phyloP scores from a whole-genome alignment of 192 early-diverging fungal species.

The Entomortierella beljakovae region DNA sequence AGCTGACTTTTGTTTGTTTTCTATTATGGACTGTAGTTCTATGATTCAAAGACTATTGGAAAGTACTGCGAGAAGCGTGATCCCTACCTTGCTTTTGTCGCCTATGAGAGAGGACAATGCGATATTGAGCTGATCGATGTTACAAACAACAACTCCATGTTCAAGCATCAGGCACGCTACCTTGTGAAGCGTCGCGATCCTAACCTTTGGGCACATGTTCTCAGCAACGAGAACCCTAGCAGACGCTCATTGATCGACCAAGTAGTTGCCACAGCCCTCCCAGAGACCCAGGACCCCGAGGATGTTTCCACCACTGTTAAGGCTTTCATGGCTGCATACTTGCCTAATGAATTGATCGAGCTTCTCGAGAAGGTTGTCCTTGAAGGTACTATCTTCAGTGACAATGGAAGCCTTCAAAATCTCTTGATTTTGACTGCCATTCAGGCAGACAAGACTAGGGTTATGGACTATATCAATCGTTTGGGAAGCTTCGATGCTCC shows the following conservation, averaged over 20 bases:
- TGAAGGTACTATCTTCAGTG: constrained; percentile 91
- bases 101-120: constrained; percentile 95
- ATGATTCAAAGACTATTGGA: constrained; percentile 87
- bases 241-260: constrained; percentile 95
- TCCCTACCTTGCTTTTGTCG: constrained; percentile 94
- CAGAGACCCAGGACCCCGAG: constrained; percentile 96
- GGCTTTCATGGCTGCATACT: constrained; percentile 97
- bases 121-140: constrained; percentile 95
- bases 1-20: not conserved
- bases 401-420: constrained; percentile 98
- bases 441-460: constrained; percentile 87
- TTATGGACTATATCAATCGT: constrained; percentile 93
- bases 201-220: constrained; percentile 86
- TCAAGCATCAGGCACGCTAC: constrained; percentile 99
- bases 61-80: constrained; percentile 99
- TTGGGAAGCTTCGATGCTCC: constrained; percentile 97
- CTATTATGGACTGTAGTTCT: not conserved
- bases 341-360: constrained; percentile 97
- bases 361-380: constrained; percentile 96
- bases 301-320: constrained; percentile 98
- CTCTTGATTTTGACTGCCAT: constrained; percentile 97
- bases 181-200: constrained; percentile 90
- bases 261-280: constrained; percentile 89
- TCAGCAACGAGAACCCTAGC: constrained; percentile 83
- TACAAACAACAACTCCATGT: constrained; percentile 98